Evolutionary conservation across 805 yeast species (phyloP), one percentile per base, ranked within the genome.

Genomic region (Pichia heedii): DNA sequence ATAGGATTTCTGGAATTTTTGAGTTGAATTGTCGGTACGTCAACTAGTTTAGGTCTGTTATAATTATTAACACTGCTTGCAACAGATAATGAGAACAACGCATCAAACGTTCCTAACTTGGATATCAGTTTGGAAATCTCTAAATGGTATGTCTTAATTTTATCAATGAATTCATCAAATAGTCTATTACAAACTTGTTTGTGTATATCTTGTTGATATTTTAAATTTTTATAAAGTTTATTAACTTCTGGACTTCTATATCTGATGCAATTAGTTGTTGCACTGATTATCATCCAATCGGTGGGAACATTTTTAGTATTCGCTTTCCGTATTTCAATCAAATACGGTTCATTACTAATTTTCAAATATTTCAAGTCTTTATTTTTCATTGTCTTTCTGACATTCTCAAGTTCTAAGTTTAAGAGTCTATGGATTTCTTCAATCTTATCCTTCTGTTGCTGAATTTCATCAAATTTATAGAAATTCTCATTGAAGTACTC

Each of bases 281-380:
- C 82, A 52, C 76, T 82, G 22, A 84, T 74, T 51, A 85, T 82
- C 12, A 81, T 63, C 96, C 96, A 90, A 41, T 76, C 77, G 2
- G 65, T 52, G 0, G 97, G 97, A 2, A 89, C 61, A 1, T 64
- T 60, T 36, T 73, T 74, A 2, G 73, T 67, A 36, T 74, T 74
- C 12, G 73, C 62, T 48, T 79, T 79, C 36, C 86, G 66, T 0
- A 90, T 79, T 54, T 89, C 96, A 20, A 93, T 71, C 39, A 89
- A 64, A 54, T 81, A 84, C 2, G 86, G 81, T 19, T 81, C 84
- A 41, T 77, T 80, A 40, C 22, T 39, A 2, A 41, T 32, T 32
- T 46, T 41, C 2, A 37, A 18, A 43, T 37, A 49, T 36, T 49
- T 40, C 19, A 49, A 33, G 22, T 41, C 44, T 19, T 40, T 44